These are phyloP conservation scores for Ceratobasidium theobromae DNA, from an alignment of 1,284 basidiomycete species.

Conservation along the genomic window DNA sequence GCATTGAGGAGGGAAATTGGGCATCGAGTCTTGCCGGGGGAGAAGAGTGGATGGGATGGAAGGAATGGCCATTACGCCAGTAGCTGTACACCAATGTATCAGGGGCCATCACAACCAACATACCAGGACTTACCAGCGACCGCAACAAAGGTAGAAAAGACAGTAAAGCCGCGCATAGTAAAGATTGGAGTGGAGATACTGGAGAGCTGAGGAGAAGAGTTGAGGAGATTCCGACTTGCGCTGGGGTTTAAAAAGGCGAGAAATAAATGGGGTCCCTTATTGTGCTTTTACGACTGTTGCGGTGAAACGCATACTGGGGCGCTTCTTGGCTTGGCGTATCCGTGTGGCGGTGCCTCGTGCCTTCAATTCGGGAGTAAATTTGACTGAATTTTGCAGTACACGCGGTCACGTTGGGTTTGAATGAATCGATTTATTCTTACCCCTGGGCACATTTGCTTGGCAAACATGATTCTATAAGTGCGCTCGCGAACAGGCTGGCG, in stretches of 20 bases:
- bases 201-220: not conserved
- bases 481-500: too few relatives aligned
- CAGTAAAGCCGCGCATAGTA: slow-evolving; percentile 23
- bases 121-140: slow-evolving; percentile 9
- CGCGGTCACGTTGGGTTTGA: too few relatives aligned
- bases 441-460: too few relatives aligned
- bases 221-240: not conserved
- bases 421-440: too few relatives aligned
- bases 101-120: not conserved
- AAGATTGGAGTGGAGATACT: not conserved
- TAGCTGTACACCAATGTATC: not conserved
- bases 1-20: slow-evolving; percentile 1
- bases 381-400: too few relatives aligned
- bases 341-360: slow-evolving; percentile 7
- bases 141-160: slow-evolving; percentile 11
- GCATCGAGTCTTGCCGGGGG: not conserved
- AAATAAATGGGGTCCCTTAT: not conserved
- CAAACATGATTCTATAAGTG: too few relatives aligned
- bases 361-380: too few relatives aligned
- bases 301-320: not conserved
- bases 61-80: not conserved
- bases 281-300: not conserved
- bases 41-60: slow-evolving; percentile 1
- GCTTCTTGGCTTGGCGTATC: not conserved
- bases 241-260: not conserved